Base-by-base conservation (phyloP, 2,329 filamentous ascomycete genomes). In the Venturia effusa region DNA sequence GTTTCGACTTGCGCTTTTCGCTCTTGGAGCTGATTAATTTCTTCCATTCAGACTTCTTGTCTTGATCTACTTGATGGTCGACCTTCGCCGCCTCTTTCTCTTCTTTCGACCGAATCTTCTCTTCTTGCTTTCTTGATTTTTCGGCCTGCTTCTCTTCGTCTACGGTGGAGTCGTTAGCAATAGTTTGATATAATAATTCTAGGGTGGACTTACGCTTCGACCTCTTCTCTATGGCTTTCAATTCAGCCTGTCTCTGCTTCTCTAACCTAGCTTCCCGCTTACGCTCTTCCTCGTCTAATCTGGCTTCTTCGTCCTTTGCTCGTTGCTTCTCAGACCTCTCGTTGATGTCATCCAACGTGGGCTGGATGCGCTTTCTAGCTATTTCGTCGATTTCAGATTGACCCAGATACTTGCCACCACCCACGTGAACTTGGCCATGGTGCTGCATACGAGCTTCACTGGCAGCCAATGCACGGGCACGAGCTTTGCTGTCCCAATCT, bases 331-430 rank as follows among this genome's bases (percentile, higher is more conserved):
- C 88, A 0, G 89, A 89, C 71, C 87, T 89, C 61, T 89, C 86
- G 62, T 87, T 86, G 66, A 97, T 94, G 67, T 95, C 89, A 68
- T 96, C 88, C 6, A 97, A 74, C 0, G 94, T 85, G 4, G 92
- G 92, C 72, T 93, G 89, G 19, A 97, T 83, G 68, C 87, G 85
- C 57, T 83, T 84, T 15, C 85, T 83, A 2, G 92, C 92, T 68
- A 96, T 89, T 6, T 84, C 85, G 67, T 97, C 86, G 19, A 97
- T 85, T 59, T 92, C 89, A 5, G 84, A 80, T 68, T 88, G 85
- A 43, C 91, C 84, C 79, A 97, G 86, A 70, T 87, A 92, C 70
- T 84, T 90, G 8, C 91, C 90, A 55, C 88, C 88, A 4, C 93
- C 92, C 63, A 97, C 84, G 67, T 94, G 82, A 68, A 84, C 77